phyloP scores from a whole-genome alignment of 1,284 basidiomycete species.

The Boletus albobrunnescens region DNA sequence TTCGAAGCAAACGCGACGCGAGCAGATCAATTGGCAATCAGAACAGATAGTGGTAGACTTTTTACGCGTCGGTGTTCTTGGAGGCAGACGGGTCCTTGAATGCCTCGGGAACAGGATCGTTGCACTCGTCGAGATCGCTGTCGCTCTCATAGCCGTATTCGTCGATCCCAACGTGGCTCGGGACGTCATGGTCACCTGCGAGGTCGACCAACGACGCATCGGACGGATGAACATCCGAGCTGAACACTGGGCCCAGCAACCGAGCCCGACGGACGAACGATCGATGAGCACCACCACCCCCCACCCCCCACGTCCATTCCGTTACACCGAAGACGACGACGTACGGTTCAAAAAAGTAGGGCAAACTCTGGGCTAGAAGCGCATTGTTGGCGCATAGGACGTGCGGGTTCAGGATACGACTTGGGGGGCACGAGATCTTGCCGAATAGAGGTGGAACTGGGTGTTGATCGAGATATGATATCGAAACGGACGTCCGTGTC shows the following conservation, averaged over 20 bases:
- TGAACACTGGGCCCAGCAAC: too few relatives aligned
- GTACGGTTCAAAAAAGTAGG: slow-evolving; percentile 23
- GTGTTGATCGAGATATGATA: too few relatives aligned
- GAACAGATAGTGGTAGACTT: neutral
- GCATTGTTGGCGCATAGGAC: slow-evolving; percentile 24
- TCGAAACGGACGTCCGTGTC: too few relatives aligned
- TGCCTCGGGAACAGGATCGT: neutral
- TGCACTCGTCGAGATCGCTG: slow-evolving; percentile 22
- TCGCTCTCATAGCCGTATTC: slow-evolving; percentile 26
- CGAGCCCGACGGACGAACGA: too few relatives aligned
- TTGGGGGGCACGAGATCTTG: slow-evolving; percentile 7
- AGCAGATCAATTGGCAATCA: too few relatives aligned
- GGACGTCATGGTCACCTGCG: slow-evolving; percentile 10
- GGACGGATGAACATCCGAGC: slow-evolving; percentile 8
- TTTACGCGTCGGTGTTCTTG: slow-evolving; percentile 1
- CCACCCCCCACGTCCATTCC: too few relatives aligned
- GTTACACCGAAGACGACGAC: slow-evolving; percentile 3
- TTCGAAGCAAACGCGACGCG: too few relatives aligned
- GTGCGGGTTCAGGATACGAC: slow-evolving; percentile 15
- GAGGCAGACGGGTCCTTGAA: neutral
- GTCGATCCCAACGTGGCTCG: neutral
- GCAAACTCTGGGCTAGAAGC: slow-evolving; percentile 19
- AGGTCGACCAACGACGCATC: slow-evolving; percentile 17
- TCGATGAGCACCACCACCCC: too few relatives aligned
- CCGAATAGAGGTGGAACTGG: slow-evolving; percentile 30